Base-by-base conservation (phyloP, 352 stramenopile genomes). In the Phytopythium vexans region DNA sequence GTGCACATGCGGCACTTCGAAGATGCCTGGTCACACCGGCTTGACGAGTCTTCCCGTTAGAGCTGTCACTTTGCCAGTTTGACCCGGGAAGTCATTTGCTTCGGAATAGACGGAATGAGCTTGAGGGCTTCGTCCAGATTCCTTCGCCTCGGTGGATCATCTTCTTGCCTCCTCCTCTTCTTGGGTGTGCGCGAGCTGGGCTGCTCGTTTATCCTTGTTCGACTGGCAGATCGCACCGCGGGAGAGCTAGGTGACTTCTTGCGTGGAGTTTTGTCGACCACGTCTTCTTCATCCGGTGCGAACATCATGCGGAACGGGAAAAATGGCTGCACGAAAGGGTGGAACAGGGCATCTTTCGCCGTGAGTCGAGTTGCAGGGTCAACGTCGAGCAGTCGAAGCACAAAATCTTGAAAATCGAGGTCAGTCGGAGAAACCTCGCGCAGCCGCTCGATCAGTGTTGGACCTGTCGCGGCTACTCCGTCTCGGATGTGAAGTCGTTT, bases 221-320 rank as follows among this genome's bases (percentile, higher is more conserved):
- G 43, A 14, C 10, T 27, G 21, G 21, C 21, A 27, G 21, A 27
- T 27, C 21, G 21, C 21, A 27, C 21, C 21, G 2, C 21, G 21
- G 21, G 21, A 27, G 21, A 27, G 21, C 21, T 27, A 27, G 21
- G 2, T 27, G 21, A 2, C 21, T 27, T 27, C 21, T 27, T 27
- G 21, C 21, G 21, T 27, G 21, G 21, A 27, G 21, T 2, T 27
- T 27, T 27, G 21, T 27, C 21, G 21, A 2, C 21, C 21, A 27
- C 2, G 21, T 27, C 43, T 3, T 6, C 10, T 34, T 58, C 39
- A 27, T 41, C 35, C 3, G 52, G 52, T 21, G 50, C 56, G 66
- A 89, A 88, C 8, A 89, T 58, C n/a, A 72, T 66, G 41, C 56
- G 60, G 38, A 88, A 90, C 8, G 82, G 82, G 48, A 89, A 89